A percentile compares a stretch with the other conserved stretches of the same genome.
These are phyloP conservation scores for Paecilomyces variotii DNA, from an alignment of 2,329 filamentous ascomycete genomes.

Conservation along the genomic window DNA sequence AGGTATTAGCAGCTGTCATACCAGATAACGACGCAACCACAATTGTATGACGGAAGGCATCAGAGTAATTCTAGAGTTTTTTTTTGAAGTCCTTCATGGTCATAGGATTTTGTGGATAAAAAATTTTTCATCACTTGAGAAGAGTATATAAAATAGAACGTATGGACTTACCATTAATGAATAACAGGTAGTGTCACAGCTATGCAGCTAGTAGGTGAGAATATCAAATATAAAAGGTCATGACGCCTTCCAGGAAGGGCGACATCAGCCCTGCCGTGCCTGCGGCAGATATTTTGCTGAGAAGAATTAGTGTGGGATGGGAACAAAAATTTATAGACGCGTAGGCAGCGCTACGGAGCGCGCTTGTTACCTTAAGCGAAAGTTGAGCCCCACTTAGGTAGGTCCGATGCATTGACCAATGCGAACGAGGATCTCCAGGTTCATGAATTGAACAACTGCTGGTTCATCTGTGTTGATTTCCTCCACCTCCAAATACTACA, in stretches of 20 bases:
- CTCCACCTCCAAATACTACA: too few relatives aligned
- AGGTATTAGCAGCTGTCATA: conserved; percentile 2
- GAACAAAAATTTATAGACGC: neutral
- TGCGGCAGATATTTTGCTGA: neutral
- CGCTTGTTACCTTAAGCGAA: neutral
- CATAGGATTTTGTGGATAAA: conserved; percentile 51
- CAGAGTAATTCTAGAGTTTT: conserved; percentile 52
- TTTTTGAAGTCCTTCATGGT: conserved; percentile 43
- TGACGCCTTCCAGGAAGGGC: neutral
- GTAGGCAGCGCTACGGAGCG: neutral
- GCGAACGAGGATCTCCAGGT: neutral
- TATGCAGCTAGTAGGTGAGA: neutral
- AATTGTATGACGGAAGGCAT: conserved; percentile 17
- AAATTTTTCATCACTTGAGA: conserved; percentile 34
- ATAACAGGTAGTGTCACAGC: neutral
- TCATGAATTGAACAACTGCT: neutral
- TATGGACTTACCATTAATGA: neutral
- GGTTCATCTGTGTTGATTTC: too few relatives aligned
- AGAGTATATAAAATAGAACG: neutral
- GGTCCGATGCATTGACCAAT: neutral
- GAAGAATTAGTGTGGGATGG: neutral
- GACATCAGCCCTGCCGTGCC: neutral
- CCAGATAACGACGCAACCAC: neutral
- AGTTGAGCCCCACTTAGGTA: neutral
- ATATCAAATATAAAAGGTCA: neutral